Evolutionary conservation across 1,139 yeast genomes (phyloP), one percentile per base, ranked within the genome.

Genomic region (Eremothecium sinecaudum): DNA sequence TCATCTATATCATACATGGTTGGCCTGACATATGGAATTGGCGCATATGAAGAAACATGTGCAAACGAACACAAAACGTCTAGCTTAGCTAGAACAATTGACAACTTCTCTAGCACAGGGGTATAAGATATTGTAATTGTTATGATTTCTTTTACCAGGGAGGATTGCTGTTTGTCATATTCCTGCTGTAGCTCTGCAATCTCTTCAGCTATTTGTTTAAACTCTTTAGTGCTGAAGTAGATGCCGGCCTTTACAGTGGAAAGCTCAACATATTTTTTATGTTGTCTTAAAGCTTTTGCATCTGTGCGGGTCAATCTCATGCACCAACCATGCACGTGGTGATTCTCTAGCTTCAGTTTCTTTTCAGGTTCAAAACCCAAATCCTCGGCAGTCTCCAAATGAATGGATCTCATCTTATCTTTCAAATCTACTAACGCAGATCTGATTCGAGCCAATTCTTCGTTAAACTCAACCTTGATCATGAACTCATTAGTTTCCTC

Each of bases 221-320:
- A 64, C 43, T 69, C 68, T 26, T 64, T 60, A 2, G 94, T 83
- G 5, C 94, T 83, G 63, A 90, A 90, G 56, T 69, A 84, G 2
- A 87, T 90, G 37, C 98, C 98, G 1, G 95, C 94, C 56, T 90
- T 90, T 22, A 84, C 93, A 0, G 97, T 86, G 35, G 86, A 83
- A 21, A 87, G 65, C 54, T 90, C 96, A 34, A 69, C 68, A 53
- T 79, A 90, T 32, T 70, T 68, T 28, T 66, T 66, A 24, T 67
- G 69, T 26, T 75, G 76, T 48, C 97, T 70, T 39, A 90, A 65
- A 14, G 80, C 79, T 8, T 77, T 67, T 2, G 94, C 87, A 52
- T 87, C 97, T 36, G 74, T 83, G 58, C 98, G 72, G 0, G 97
- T 87, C 15, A 90, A 73, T 47, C 97, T 69, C 66, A 87, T 73